A percentile compares a stretch with the other conserved stretches of the same genome.
Conservation (phyloP, 345 rosid genomes). For the Citrus australasica region DNA sequence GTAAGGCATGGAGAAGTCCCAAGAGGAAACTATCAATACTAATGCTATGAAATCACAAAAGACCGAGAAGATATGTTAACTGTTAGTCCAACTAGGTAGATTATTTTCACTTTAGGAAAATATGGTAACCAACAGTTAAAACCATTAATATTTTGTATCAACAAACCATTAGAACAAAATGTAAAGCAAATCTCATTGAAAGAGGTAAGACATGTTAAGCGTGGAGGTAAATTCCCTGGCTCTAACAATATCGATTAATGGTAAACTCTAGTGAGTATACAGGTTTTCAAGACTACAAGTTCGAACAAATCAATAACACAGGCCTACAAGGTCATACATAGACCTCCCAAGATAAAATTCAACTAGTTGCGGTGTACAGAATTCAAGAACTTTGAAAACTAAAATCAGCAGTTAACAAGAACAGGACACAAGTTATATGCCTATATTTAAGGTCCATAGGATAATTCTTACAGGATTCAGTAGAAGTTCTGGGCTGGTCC, state of each 20-base stretch:
- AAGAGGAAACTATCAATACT: neutral
- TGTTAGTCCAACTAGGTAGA: neutral
- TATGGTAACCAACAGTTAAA: neutral
- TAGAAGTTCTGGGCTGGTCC: conserved; percentile 94
- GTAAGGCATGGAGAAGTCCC: neutral
- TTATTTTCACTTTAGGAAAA: neutral
- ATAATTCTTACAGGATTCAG: conserved; percentile 78
- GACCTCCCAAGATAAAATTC: neutral
- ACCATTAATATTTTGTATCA: neutral
- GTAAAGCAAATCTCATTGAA: neutral
- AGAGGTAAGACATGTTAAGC: neutral
- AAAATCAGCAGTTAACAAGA: neutral
- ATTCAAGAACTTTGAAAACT: neutral
- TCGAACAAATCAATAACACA: neutral
- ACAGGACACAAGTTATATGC: conserved; percentile 2
- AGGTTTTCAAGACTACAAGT: neutral
- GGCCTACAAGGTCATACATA: neutral
- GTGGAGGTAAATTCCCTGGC: neutral
- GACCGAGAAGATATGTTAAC: neutral
- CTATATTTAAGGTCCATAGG: conserved; percentile 10
- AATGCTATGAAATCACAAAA: neutral
- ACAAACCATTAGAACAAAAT: neutral
- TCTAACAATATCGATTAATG: neutral
- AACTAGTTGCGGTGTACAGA: neutral
- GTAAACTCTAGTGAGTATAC: neutral